These are phyloP conservation scores for Diaporthe nobilis DNA, from an alignment of 2,329 filamentous ascomycete species.

Conservation along the genomic window DNA sequence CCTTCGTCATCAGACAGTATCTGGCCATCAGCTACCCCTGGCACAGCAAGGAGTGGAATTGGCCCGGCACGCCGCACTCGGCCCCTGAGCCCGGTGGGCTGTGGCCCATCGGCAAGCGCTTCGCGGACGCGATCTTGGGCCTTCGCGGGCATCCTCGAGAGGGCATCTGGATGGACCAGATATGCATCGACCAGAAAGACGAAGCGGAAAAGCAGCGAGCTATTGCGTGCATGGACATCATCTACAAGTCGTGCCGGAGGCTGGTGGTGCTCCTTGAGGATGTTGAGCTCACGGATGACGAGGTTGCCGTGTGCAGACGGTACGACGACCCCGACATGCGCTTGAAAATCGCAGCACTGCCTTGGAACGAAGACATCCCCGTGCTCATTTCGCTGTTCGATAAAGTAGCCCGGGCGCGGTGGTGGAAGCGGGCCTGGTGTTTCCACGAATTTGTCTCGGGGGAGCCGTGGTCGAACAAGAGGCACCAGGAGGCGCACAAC, in stretches of 20 bases:
- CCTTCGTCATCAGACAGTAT: conserved; percentile 5
- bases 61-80: neutral
- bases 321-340: neutral
- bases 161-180: conserved; percentile 17
- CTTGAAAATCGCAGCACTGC: fast-evolving
- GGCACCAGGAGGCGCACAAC: neutral
- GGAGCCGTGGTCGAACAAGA: conserved; percentile 2
- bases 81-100: neutral
- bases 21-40: neutral
- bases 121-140: neutral
- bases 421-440: conserved; percentile 6
- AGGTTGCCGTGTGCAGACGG: neutral
- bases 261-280: neutral
- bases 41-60: neutral
- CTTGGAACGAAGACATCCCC: neutral
- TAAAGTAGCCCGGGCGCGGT: neutral
- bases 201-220: neutral
- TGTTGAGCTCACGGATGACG: neutral
- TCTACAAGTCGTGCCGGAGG: conserved; percentile 18
- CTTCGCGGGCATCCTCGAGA: neutral
- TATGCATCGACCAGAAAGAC: neutral
- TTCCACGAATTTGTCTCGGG: conserved; percentile 2
- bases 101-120: neutral
- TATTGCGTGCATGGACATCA: neutral
- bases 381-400: neutral